Conservation (phyloP, 2,329 filamentous ascomycete genomes). For the Mycogone perniciosa region DNA sequence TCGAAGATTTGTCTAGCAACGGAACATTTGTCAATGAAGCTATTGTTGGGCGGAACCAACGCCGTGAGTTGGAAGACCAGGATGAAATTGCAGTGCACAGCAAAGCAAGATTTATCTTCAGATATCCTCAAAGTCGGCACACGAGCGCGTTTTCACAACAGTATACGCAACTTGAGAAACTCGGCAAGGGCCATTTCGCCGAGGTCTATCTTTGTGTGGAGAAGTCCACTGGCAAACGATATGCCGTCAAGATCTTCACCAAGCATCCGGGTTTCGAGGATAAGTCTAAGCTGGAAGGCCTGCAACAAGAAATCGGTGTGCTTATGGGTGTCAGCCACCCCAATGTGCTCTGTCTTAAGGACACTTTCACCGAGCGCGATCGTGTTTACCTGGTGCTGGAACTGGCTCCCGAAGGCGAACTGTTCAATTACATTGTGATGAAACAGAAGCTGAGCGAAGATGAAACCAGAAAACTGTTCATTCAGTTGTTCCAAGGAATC, state of each 20-base stretch:
- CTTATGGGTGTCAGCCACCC: constrained; percentile 96
- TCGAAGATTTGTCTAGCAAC: constrained; percentile 93
- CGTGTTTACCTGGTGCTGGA: constrained; percentile 90
- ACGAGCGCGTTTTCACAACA: constrained; percentile 78
- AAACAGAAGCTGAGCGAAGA: constrained; percentile 81
- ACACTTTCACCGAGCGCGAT: constrained; percentile 87
- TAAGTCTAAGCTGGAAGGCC: constrained; percentile 71
- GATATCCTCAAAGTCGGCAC: constrained; percentile 71
- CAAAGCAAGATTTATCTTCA: constrained; percentile 82
- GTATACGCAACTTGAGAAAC: constrained; percentile 75
- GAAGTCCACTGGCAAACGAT: constrained; percentile 72
- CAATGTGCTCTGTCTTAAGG: constrained; percentile 86
- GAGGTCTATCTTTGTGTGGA: constrained; percentile 89
- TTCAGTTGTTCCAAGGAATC: constrained; percentile 85
- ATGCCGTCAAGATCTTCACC: constrained; percentile 91
- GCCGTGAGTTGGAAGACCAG: constrained; percentile 78
- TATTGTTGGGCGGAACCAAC: constrained; percentile 84
- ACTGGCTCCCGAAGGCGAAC: constrained; percentile 82
- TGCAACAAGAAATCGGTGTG: constrained; percentile 94
- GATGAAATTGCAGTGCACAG: constrained; percentile 87
- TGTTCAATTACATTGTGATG: constrained; percentile 92
- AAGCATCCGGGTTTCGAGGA: constrained; percentile 79
- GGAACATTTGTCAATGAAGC: constrained; percentile 95
- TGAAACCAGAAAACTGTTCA: constrained; percentile 80
- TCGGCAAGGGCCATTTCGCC: constrained; percentile 93